Percentiles rank a stretch among this genome's conserved stretches.
Conservation (phyloP, 129 eudicot species). For the Centella asiatica region DNA sequence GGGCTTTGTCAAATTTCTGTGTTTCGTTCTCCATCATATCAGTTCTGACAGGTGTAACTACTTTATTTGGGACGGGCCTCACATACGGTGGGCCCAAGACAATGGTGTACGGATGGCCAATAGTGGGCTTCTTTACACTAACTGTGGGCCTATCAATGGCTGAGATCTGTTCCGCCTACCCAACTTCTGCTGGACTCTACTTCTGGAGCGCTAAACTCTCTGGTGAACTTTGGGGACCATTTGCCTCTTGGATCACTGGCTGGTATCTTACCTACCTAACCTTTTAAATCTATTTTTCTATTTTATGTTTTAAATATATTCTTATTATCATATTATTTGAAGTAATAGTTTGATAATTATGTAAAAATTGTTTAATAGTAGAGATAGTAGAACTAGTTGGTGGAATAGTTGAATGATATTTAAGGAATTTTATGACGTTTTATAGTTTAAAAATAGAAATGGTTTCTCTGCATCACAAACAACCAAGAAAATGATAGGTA, state of each 20-base stretch:
- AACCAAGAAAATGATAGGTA: too few species aligned
- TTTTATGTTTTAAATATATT: too few species aligned
- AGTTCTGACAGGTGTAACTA: constrained; percentile 51
- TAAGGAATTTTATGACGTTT: too few species aligned
- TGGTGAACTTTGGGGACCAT: constrained; percentile 49
- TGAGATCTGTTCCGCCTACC: constrained; percentile 79
- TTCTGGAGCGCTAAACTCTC: constrained; percentile 73
- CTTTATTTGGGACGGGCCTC: constrained; percentile 43
- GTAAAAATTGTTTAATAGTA: too few species aligned
- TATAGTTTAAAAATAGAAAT: too few species aligned
- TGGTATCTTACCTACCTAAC: constrained; percentile 26
- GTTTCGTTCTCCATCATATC: constrained; percentile 57
- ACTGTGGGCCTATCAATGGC: constrained; percentile 61
- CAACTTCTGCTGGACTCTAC: constrained; percentile 64
- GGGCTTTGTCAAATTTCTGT: constrained; percentile 49
- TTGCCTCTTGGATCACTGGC: constrained; percentile 75
- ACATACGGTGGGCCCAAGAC: constrained; percentile 53
- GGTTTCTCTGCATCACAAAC: too few species aligned
- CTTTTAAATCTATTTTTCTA: background rate
- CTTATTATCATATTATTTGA: too few species aligned
- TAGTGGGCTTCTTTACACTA: constrained; percentile 41
- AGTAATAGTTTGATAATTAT: too few species aligned
- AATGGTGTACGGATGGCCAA: constrained; percentile 66
- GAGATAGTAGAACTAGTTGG: too few species aligned
- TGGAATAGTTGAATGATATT: too few species aligned